Evolutionary conservation across 2,329 filamentous ascomycete species (phyloP).

Genomic region (Chrysoporthe deuterocubensis): DNA sequence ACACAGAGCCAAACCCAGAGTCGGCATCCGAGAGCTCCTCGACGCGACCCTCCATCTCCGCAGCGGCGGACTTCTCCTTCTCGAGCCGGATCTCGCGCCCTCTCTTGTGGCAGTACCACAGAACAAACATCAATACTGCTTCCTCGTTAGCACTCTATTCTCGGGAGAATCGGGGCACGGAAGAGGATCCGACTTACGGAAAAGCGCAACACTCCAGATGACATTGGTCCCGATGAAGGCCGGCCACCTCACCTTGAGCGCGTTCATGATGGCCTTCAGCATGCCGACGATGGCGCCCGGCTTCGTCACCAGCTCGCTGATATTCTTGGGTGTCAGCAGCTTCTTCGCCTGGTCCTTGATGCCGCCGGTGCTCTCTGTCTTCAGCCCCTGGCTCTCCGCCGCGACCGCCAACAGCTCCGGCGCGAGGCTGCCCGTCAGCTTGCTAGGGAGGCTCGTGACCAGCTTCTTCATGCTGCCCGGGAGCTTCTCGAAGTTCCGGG

Average conservation of each 20-base stretch:
- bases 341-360: constrained; percentile 61
- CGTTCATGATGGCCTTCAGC: constrained; percentile 88
- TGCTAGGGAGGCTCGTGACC: constrained; percentile 81
- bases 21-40: constrained; percentile 52
- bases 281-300: constrained; percentile 85
- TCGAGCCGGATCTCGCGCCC: constrained; percentile 83
- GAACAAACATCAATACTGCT: constrained; percentile 83
- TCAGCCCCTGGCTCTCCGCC: constrained; percentile 71
- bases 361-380: constrained; percentile 48
- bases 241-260: constrained; percentile 84
- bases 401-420: constrained; percentile 83
- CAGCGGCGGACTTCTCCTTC: constrained; percentile 45
- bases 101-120: constrained; percentile 98
- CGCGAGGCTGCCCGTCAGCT: constrained; percentile 74
- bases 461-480: constrained; percentile 83
- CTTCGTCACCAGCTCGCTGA: constrained; percentile 82
- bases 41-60: constrained; percentile 39
- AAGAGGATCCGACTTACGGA: constrained; percentile 63
- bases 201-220: constrained; percentile 85
- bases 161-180: too few relatives aligned
- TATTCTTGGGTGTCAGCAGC: constrained; percentile 69
- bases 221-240: constrained; percentile 91
- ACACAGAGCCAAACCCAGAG: constrained; percentile 13
- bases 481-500: constrained; percentile 66
- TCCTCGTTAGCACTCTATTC: constrained; percentile 20